Evolutionary conservation across 192 early-diverging fungal genomes (phyloP), one percentile per base, ranked within the genome.

Genomic region (Gigaspora rosea): DNA sequence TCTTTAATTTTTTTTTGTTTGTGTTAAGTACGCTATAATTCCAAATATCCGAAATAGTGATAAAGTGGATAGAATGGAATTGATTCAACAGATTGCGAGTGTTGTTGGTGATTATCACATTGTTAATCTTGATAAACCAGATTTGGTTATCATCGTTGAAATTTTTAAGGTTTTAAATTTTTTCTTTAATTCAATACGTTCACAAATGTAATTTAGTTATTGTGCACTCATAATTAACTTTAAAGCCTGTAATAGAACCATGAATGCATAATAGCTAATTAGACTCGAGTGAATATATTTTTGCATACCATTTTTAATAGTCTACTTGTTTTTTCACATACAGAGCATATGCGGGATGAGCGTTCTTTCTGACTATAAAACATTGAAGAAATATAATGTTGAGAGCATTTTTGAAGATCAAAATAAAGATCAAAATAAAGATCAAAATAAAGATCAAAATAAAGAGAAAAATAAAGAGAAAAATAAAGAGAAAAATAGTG

Each of bases 311-410:
- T 27, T 36, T 47, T 36, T 65, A 8, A 50, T 50, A 6, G 20
- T 27, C n/a, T n/a, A 9, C 8, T 48, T 50, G 18, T 65, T 49
- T 8, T 33, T 64, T 48, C 16, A 8, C 12, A 46, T 27, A 64
- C 67, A 89, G 87, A 89, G 73, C 13, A 81, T 90, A n/a, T 90
- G 88, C 71, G 84, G 86, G 56, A 81, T 91, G 56, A 82, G 86
- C 50, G 85, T 91, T 3, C 85, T 90, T n/a, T 69, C 71, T 36
- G 89, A 91, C 56, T 91, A 86, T 61, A 80, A 85, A n/a, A 65
- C 72, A 4, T 66, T 89, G 56, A 84, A 84, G 56, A 87, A 86
- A 61, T 91, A 86, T 70, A 91, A 91, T 56, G 76, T 91, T 12
- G 84, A 88, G 48, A 84, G 66, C 57, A 74, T 91, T 27, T 83